A percentile compares a stretch with the other conserved stretches of the same genome.
Evolutionary conservation across 2,329 filamentous ascomycete species (phyloP).

Genomic region (Peltaster fructicola): DNA sequence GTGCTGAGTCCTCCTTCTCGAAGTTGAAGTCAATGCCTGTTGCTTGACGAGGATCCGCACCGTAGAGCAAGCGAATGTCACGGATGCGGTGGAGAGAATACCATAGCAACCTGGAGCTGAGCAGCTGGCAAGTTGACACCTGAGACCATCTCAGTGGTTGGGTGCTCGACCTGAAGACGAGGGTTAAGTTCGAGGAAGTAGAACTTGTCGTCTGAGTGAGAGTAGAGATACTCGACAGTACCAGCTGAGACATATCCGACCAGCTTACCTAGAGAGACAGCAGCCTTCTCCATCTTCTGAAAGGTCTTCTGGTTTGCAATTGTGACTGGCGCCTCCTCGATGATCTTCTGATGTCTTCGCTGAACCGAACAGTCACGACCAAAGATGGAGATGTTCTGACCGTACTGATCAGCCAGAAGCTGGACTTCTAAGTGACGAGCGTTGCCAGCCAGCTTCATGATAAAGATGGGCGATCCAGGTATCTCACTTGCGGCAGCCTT

Average conservation of each 20-base stretch:
- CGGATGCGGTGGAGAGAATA: constrained; percentile 82
- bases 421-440: constrained; percentile 95
- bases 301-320: constrained; percentile 83
- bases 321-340: constrained; percentile 94
- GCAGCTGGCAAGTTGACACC: constrained; percentile 94
- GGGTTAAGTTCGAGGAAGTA: constrained; percentile 99
- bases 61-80: constrained; percentile 91
- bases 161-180: constrained; percentile 97
- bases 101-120: constrained; percentile 98
- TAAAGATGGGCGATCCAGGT: constrained; percentile 96
- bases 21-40: constrained; percentile 95
- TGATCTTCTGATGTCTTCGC: constrained; percentile 97
- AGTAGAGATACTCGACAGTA: constrained; percentile 98
- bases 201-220: constrained; percentile 93
- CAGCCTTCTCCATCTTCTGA: constrained; percentile 89
- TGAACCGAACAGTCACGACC: constrained; percentile 98
- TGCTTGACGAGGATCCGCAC: constrained; percentile 72
- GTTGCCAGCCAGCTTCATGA: constrained; percentile 98
- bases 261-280: constrained; percentile 78
- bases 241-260: constrained; percentile 97
- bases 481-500: constrained; percentile 95
- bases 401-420: constrained; percentile 93
- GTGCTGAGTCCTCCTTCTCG: constrained; percentile 63
- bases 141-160: constrained; percentile 97
- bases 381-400: constrained; percentile 98